A percentile compares a stretch with the other conserved stretches of the same genome.
Conservation (phyloP, 2,329 filamentous ascomycete genomes). For the Mycocentrospora acerina region DNA sequence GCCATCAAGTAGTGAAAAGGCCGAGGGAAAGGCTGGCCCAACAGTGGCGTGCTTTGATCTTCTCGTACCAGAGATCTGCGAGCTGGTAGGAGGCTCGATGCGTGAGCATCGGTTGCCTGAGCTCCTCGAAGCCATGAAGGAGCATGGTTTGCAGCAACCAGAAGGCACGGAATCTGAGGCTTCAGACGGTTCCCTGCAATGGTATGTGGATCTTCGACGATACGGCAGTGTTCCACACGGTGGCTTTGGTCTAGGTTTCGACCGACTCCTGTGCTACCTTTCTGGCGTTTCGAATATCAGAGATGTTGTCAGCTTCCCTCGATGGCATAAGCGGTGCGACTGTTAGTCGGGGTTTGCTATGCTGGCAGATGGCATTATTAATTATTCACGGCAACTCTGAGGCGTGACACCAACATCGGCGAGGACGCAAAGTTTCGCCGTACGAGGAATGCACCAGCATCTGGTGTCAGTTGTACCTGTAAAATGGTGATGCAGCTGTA, state of each 20-base stretch:
- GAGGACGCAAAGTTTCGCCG: conserved; percentile 6
- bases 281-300: conserved; percentile 78
- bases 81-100: conserved; percentile 85
- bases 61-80: conserved; percentile 79
- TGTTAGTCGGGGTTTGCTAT: conserved; percentile 36
- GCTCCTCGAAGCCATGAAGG: conserved; percentile 70
- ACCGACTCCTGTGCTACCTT: conserved; percentile 81
- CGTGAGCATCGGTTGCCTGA: conserved; percentile 75
- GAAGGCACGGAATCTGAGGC: conserved; percentile 14
- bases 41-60: conserved; percentile 92
- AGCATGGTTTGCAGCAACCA: conserved; percentile 60
- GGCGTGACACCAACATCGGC: background rate
- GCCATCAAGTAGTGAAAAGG: conserved; percentile 39
- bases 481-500: conserved; percentile 12
- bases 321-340: conserved; percentile 63
- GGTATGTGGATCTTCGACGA: conserved; percentile 85
- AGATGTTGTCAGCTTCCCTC: conserved; percentile 83
- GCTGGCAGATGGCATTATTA: conserved; percentile 7
- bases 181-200: conserved; percentile 57
- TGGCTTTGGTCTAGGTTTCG: conserved; percentile 87
- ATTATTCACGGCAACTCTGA: conserved; percentile 1
- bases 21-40: conserved; percentile 12
- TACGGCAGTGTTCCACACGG: conserved; percentile 93
- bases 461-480: conserved; percentile 19
- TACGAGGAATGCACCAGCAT: conserved; percentile 3